Evolutionary conservation across 352 stramenopile genomes (phyloP).

Genomic region (Globisporangium splendens): DNA sequence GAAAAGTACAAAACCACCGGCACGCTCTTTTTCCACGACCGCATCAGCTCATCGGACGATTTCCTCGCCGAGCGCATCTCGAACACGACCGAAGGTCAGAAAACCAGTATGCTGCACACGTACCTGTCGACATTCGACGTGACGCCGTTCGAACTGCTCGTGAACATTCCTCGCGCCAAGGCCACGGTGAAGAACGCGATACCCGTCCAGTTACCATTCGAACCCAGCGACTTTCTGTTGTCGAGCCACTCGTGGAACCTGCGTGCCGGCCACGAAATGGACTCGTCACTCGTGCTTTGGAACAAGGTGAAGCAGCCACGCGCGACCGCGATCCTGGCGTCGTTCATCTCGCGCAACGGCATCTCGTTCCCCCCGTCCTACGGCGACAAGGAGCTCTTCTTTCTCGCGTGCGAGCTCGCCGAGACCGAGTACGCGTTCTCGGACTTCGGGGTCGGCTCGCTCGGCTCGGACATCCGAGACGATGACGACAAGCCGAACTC

Average conservation of each 20-base stretch:
- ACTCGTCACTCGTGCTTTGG: constrained; percentile 78
- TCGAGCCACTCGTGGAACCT: constrained; percentile 65
- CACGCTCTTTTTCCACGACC: constrained; percentile 58
- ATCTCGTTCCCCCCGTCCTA: constrained; percentile 44
- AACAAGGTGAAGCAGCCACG: constrained; percentile 62
- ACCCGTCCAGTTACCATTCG: constrained; percentile 23
- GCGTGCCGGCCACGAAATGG: constrained; percentile 59
- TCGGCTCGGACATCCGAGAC: constrained; percentile 36
- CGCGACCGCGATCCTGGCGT: constrained; percentile 60
- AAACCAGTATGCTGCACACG: constrained; percentile 33
- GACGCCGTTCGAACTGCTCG: constrained; percentile 30
- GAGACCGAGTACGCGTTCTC: constrained; percentile 72
- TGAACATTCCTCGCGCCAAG: constrained; percentile 23
- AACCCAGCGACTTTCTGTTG: constrained; percentile 52
- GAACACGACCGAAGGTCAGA: constrained; percentile 8
- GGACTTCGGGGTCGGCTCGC: constrained; percentile 51
- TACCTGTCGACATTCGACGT: constrained; percentile 58
- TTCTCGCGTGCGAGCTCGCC: constrained; percentile 59
- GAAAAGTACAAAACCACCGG: constrained; percentile 49
- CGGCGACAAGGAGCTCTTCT: constrained; percentile 78
- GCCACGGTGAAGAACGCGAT: constrained; percentile 18
- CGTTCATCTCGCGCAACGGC: constrained; percentile 45
- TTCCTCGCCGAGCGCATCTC: constrained; percentile 38
- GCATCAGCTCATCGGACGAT: constrained; percentile 33
- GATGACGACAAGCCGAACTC: constrained; percentile 25